Evolutionary conservation across 2,329 filamentous ascomycete species (phyloP).

Genomic region (Orbilia brochopaga): DNA sequence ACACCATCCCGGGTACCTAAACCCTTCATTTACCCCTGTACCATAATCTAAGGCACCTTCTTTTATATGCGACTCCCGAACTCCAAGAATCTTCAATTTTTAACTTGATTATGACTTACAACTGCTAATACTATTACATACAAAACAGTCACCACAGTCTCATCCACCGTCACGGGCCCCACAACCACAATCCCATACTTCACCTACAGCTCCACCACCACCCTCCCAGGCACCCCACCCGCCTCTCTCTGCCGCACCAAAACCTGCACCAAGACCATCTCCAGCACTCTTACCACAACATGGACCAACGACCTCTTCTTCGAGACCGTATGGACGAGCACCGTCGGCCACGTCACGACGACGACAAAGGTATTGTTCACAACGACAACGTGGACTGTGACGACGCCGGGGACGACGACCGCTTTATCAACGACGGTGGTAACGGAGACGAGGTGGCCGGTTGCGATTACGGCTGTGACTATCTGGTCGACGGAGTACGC

Average conservation of each 20-base stretch:
- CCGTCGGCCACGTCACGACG: constrained; percentile 30
- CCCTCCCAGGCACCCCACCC: constrained; percentile 21
- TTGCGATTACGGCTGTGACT: constrained; percentile 12
- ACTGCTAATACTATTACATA: background rate
- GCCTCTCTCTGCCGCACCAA: constrained; percentile 25
- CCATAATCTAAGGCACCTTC: background rate
- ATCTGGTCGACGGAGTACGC: constrained; percentile 22
- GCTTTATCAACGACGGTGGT: constrained; percentile 7
- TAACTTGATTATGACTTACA: background rate
- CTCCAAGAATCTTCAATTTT: background rate
- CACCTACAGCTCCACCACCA: constrained; percentile 11
- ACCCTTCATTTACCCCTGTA: background rate
- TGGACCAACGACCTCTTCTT: constrained; percentile 25
- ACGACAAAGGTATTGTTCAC: constrained; percentile 26
- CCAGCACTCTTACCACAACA: constrained; percentile 19
- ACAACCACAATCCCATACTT: constrained; percentile 26
- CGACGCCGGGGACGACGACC: constrained; percentile 19
- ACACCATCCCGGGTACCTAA: constrained; percentile 21
- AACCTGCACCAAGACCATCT: constrained; percentile 16
- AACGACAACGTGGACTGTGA: constrained; percentile 14
- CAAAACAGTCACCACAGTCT: constrained; percentile 4
- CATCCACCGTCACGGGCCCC: background rate
- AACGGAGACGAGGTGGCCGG: constrained; percentile 11
- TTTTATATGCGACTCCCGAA: background rate
- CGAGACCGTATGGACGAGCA: constrained; percentile 22